phyloP scores from a whole-genome alignment of 331 rosid species.

The Ulmus americana region DNA sequence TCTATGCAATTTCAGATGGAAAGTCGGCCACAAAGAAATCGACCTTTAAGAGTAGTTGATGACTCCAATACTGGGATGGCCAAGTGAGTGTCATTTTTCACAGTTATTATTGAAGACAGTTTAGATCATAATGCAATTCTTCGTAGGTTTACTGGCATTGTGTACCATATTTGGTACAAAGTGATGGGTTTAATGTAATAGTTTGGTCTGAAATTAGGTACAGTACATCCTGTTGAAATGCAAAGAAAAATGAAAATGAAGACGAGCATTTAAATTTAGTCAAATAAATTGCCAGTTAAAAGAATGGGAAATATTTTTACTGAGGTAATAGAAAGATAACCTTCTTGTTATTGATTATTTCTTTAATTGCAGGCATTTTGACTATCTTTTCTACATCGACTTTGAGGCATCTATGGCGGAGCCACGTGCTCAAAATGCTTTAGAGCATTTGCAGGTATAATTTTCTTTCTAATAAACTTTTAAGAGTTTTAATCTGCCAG shows the following conservation, averaged over 20 bases:
- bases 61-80: conserved; percentile 52
- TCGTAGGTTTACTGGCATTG: no score
- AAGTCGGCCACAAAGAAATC: conserved; percentile 57
- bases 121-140: not conserved
- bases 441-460: conserved; percentile 54
- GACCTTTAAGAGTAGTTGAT: conserved; percentile 61
- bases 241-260: no score
- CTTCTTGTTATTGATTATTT: not conserved
- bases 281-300: no score
- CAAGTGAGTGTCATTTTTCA: conserved; percentile 35
- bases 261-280: no score
- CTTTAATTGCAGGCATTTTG: conserved; percentile 38
- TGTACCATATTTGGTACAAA: no score
- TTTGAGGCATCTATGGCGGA: conserved; percentile 65
- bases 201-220: no score
- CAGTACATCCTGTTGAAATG: no score
- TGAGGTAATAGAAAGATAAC: not conserved
- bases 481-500: not conserved
- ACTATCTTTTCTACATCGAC: conserved; percentile 60
- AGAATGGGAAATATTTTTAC: no score
- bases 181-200: no score
- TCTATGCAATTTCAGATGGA: conserved; percentile 42
- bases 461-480: conserved; percentile 4
- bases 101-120: not conserved
- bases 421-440: conserved; percentile 55